Evolutionary conservation across 2,329 filamentous ascomycete genomes (phyloP), one percentile per base, ranked within the genome.

Genomic region (Microsporum audouinii): DNA sequence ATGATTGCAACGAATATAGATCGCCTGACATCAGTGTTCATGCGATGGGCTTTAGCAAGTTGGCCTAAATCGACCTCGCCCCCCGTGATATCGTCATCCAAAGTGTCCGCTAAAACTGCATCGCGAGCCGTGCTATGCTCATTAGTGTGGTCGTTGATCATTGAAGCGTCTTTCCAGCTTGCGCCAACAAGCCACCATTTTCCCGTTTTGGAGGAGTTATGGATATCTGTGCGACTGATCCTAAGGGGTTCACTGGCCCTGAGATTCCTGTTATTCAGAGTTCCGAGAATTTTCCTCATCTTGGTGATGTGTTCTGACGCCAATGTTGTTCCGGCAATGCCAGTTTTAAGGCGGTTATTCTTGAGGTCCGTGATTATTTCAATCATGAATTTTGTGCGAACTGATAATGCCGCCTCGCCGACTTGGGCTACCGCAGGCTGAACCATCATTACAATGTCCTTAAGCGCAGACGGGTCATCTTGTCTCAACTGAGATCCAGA

Each of bases 121-220:
- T 65, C 51, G 2, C 39, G 45, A 56, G 69, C 67, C 31, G 63
- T 64, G 39, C 66, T 65, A 57, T 68, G 71, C 3, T 67, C 69
- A 49, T 76, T 71, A 17, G 5, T 38, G 2, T 45, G 27, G 23
- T 59, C 57, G 14, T 59, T 33, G 6, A 23, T 27, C 31, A 36
- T 34, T 4, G 36, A 59, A 12, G 39, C n/a, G 61, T 77, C 74
- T 45, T 78, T 79, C 84, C 92, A 96, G 73, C 91, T 96, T n/a
- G 94, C 92, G 58, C 94, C 94, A 3, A 97, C 89, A 23, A 97
- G 83, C 94, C 94, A 99, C 94, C 94, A 99, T 77, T 96, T 96
- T 0, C 94, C 94, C 70, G 87, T 88, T 71, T 88, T 92, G 45
- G 92, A 88, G 0, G 87, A 87, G 64, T 91, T 84, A 64, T 85